Base-by-base conservation (phyloP, 2,329 filamentous ascomycete genomes). In the Alternaria panax region DNA sequence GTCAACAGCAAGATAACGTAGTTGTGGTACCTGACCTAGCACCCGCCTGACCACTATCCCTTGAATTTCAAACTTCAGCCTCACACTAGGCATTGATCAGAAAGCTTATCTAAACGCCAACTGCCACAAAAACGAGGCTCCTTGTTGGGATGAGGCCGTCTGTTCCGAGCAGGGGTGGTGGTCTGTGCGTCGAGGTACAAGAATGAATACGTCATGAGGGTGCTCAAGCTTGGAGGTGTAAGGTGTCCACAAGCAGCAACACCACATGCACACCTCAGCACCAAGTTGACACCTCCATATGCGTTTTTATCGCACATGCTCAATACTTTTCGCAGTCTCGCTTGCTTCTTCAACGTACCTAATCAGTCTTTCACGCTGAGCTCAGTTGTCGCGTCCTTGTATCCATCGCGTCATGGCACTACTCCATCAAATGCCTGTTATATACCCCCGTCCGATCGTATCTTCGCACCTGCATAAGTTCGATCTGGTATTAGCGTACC, bases 31-130 rank as follows among this genome's bases (percentile, higher is more conserved):
- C 30, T 24, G n/a, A 20, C 28, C 28, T 34, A 14, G 45, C 28
- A 48, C 45, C 45, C 14, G 16, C 14, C 45, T 34, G 16, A 22
- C 18, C 45, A 48, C 20, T 16, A 24, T 34, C 20, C 4, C 20
- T 20, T 25, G 16, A 18, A 48, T 24, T 34, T 7, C 11, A 6
- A 14, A 48, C 2, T 24, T n/a, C 30, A 36, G 45, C 20, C 30
- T 36, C 40, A 42, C n/a, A 43, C 22, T 42, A 36, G 24, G 38
- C 12, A 28, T 12, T 40, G 7, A 51, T 43, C 36, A 16, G 9
- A 56, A 52, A 56, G 54, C 54, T 56, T 56, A 12, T 56, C n/a
- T 30, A 38, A 56, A 56, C 28, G 28, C 27, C 30, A 5, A n/a
- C 40, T 52, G n/a, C 38, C 43, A 38, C 40, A 30, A 51, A 8